Percentiles rank a stretch among this genome's conserved stretches.
Conservation (phyloP, 202 grass and related monocot species). For the Saccharum hybrid region DNA sequence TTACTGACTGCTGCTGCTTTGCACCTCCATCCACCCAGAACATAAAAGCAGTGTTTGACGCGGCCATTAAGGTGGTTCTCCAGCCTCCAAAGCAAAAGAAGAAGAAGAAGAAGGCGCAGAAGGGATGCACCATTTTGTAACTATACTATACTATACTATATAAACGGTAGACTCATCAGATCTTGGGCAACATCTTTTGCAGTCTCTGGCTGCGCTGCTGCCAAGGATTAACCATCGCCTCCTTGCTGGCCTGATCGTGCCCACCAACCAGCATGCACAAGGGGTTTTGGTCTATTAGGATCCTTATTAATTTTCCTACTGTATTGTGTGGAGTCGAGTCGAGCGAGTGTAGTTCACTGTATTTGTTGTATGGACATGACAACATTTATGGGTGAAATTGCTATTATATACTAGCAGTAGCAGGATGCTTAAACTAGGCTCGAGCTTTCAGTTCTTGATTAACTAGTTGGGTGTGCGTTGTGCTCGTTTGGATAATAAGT, state of each 20-base stretch:
- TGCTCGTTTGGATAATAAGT: neutral
- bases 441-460: neutral
- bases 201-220: slow-evolving; percentile 1
- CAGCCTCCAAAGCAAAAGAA: slow-evolving; percentile 80
- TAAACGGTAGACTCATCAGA: slow-evolving; percentile 22
- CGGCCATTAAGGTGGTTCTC: slow-evolving; percentile 83
- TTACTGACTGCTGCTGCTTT: slow-evolving; percentile 27
- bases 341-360: neutral
- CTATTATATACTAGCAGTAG: neutral
- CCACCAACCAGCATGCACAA: slow-evolving; percentile 22
- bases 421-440: slow-evolving; percentile 25
- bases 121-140: slow-evolving; percentile 72
- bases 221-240: neutral
- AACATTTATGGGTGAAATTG: neutral
- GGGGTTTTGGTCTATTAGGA: neutral
- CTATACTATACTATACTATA: no score
- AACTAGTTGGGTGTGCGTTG: neutral
- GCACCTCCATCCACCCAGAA: slow-evolving; percentile 50
- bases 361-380: slow-evolving; percentile 1
- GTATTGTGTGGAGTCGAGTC: neutral
- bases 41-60: slow-evolving; percentile 82
- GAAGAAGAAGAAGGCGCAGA: slow-evolving; percentile 61
- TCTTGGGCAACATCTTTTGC: neutral
- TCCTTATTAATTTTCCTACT: neutral
- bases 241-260: slow-evolving; percentile 15